Evolutionary conservation across 2,329 filamentous ascomycete species (phyloP), one percentile per base, ranked within the genome.

Genomic region (Epichloe elymi): DNA sequence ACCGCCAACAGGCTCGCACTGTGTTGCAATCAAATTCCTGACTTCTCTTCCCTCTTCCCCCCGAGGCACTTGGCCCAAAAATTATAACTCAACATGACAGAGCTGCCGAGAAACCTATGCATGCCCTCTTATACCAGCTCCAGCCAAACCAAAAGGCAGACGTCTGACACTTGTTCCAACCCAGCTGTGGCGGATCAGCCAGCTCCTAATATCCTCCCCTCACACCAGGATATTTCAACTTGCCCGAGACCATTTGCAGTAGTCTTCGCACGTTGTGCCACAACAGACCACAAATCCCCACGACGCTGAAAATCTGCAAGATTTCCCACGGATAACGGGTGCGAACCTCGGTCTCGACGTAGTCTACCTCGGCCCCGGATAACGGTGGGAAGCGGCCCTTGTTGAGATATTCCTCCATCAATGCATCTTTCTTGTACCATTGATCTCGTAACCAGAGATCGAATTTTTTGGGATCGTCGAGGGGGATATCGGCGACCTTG

Each of bases 361-460:
- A 77, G 0, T 67, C 65, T 43, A 67, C 62, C 46, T 67, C 65
- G n/a, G 67, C 67, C 15, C 65, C 72, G 6, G 80, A 72, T 56
- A 85, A 83, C 4, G 82, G 74, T 0, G 93, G 93, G 61, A 97
- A 95, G 19, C 83, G 78, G 3, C 86, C 88, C 2, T 83, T 90
- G 15, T 77, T 74, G 51, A 84, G 71, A 64, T 88, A 97, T 57
- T 88, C 79, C 58, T 96, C 89, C 62, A 98, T 79, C 44, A 96
- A 74, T 33, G 81, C 80, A 60, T 98, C 91, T 66, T 98, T 98
- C 64, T 95, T 89, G 48, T 83, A 79, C 93, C 93, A 98, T 43
- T 89, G 79, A 51, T 87, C 82, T 35, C 83, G 78, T 30, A 97
- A 74, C 93, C 93, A 98, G 3, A 74, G 61, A 52, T 94, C 88